Evolutionary conservation across 1,284 basidiomycete species (phyloP), one percentile per base, ranked within the genome.

Genomic region (Ustilago bromivora): DNA sequence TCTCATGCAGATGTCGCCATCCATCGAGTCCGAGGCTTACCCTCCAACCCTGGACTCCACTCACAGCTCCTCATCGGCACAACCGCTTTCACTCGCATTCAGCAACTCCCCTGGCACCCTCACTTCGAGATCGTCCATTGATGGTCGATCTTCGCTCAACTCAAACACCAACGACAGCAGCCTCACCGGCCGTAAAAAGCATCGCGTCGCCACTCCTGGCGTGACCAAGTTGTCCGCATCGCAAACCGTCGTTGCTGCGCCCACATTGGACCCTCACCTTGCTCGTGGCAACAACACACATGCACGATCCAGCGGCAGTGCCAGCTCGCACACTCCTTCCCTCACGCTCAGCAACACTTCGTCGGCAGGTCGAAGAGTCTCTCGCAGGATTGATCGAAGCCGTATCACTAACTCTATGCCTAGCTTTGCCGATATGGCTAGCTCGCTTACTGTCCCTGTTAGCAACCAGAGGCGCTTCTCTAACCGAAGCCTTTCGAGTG

Each of bases 351-450:
- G 60, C 58, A 57, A 32, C 59, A 43, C 61, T 32, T 64, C 60
- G 19, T 61, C 56, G 19, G 36, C 40, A 13, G 36, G 55, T 13
- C 67, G 64, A 35, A 56, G 61, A 17, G 31, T 19, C 13, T 57
- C 68, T 23, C 73, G 64, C 46, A 59, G 59, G 32, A 76, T 61
- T 36, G 60, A 61, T 9, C 63, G 73, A 34, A 76, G 49, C 47
- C 63, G 73, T 4, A 76, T 76, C 57, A 71, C 68, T 17, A 65
- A 67, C 46, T 47, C 57, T 31, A 76, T 76, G 73, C 73, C 64
- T 1, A 71, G 66, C 54, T 64, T 71, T 38, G 68, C 58, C 60
- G 41, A 67, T 53, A 62, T 71, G 54, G 73, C 64, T n/a, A 66
- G 57, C 73, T 54, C 63, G 9, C 57, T 71, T 8, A 49, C 57